These are phyloP conservation scores for Pleurotus salmoneostramineus DNA, from an alignment of 768 basidiomycete genomes.

Conservation along the genomic window DNA sequence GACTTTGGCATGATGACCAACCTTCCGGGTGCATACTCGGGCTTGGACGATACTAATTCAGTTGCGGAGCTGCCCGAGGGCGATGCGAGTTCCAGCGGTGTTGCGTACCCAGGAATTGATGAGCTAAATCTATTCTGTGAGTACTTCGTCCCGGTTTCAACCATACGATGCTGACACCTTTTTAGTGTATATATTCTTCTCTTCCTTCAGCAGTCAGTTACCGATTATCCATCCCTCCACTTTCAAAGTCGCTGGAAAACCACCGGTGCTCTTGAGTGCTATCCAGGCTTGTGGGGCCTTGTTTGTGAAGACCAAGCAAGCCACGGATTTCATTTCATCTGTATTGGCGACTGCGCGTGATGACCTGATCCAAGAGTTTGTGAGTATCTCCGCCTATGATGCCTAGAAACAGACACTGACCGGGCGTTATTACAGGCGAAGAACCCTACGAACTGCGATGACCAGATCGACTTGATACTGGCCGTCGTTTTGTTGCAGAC, in stretches of 20 bases:
- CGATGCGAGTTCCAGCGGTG: neutral
- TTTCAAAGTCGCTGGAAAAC: conserved; percentile 44
- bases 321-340: conserved; percentile 43
- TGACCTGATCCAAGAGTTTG: conserved; percentile 50
- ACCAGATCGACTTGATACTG: conserved; percentile 40
- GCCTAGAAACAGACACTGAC: neutral
- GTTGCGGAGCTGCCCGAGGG: neutral
- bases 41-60: neutral
- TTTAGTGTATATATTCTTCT: conserved; percentile 52
- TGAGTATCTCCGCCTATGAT: conserved; percentile 27
- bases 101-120: conserved; percentile 17
- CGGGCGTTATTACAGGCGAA: conserved; percentile 26
- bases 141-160: conserved; percentile 17
- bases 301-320: conserved; percentile 45
- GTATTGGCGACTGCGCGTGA: conserved; percentile 41
- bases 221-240: conserved; percentile 53
- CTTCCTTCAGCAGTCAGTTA: conserved; percentile 48
- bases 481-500: conserved; percentile 52
- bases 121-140: conserved; percentile 58
- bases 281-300: conserved; percentile 64
- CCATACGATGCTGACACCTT: conserved; percentile 1
- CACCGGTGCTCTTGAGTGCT: conserved; percentile 43
- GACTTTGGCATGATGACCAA: neutral
- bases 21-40: neutral
- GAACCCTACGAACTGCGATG: conserved; percentile 27